A percentile compares a stretch with the other conserved stretches of the same genome.
Conservation (phyloP, 257 asterid genomes). For the Haberlea rhodopensis region DNA sequence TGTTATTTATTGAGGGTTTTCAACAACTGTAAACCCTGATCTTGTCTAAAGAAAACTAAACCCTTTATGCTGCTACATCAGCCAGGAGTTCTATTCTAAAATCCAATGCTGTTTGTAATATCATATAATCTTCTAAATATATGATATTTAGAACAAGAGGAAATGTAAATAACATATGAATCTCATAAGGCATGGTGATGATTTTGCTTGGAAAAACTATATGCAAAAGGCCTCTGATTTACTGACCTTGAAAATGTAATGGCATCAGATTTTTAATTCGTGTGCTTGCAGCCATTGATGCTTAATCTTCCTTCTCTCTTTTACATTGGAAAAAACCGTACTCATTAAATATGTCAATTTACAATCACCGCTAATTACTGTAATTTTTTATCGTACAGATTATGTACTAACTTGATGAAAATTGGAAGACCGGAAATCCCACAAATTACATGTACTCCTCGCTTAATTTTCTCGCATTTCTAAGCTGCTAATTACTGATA, state of each 20-base stretch:
- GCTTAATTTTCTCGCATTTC: not conserved
- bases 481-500: not conserved
- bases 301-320: not conserved
- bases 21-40: no score
- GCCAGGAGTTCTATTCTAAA: no score
- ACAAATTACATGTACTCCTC: not conserved
- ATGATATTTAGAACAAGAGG: no score
- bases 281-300: not conserved
- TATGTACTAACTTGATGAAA: not conserved
- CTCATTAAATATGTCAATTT: not conserved
- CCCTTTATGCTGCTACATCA: no score
- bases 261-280: not conserved
- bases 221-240: not conserved
- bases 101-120: no score
- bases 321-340: not conserved
- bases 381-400: not conserved
- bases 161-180: no score
- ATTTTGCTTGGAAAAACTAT: no score
- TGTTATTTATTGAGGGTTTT: no score
- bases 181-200: not conserved
- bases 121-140: no score
- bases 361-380: not conserved
- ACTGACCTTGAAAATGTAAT: not conserved
- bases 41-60: no score
- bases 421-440: not conserved